Conservation (phyloP, 2,329 filamentous ascomycete genomes). For the Hypoxylon sp. region DNA sequence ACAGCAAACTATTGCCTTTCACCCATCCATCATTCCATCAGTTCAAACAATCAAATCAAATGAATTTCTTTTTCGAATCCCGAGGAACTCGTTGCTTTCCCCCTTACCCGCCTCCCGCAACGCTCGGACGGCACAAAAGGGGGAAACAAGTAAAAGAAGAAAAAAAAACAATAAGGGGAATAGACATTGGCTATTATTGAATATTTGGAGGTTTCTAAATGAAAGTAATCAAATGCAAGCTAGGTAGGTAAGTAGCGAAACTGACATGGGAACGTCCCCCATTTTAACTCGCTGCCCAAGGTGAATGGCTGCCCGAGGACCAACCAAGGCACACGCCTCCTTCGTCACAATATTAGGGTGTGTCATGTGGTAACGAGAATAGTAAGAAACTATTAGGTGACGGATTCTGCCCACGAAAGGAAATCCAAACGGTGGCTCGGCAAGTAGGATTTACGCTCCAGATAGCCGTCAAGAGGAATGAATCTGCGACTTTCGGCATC, state of each 20-base stretch:
- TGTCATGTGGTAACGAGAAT: slow-evolving; percentile 36
- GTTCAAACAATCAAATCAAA: slow-evolving; percentile 32
- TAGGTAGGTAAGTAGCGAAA: slow-evolving; percentile 17
- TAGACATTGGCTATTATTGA: slow-evolving; percentile 39
- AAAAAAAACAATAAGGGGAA: slow-evolving; percentile 10
- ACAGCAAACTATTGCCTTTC: slow-evolving; percentile 33
- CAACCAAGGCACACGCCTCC: slow-evolving; percentile 36
- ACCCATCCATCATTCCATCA: slow-evolving; percentile 9
- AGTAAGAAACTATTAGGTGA: slow-evolving; percentile 38
- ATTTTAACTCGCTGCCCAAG: slow-evolving; percentile 42
- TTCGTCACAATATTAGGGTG: slow-evolving; percentile 33
- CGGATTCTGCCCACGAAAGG: slow-evolving; percentile 26
- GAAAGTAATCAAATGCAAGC: slow-evolving; percentile 45
- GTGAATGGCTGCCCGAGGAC: slow-evolving; percentile 40
- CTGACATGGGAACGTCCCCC: slow-evolving; percentile 31
- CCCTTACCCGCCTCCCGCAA: slow-evolving; percentile 13
- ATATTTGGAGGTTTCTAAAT: slow-evolving; percentile 31
- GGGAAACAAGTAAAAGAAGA: slow-evolving; percentile 10
- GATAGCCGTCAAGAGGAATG: slow-evolving; percentile 30
- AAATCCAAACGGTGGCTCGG: slow-evolving; percentile 34
- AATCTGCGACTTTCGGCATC: slow-evolving; percentile 42
- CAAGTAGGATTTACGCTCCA: slow-evolving; percentile 24
- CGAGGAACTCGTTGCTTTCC: slow-evolving; percentile 23
- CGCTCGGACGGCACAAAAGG: slow-evolving; percentile 36
- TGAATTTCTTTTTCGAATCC: slow-evolving; percentile 43